Evolutionary conservation across 2,329 filamentous ascomycete species (phyloP).

Genomic region (Phialocephala subalpina): DNA sequence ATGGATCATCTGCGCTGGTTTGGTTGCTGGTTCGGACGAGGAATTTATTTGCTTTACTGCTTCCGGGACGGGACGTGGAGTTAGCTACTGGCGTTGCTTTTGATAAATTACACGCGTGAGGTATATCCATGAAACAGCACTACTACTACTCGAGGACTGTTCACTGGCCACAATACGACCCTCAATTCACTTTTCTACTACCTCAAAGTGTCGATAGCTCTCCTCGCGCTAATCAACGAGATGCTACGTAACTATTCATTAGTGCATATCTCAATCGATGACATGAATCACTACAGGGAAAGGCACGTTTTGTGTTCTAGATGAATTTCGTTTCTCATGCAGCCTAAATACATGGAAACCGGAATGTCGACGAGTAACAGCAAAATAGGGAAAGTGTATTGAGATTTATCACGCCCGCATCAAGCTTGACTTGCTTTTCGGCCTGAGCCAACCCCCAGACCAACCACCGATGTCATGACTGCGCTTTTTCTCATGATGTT

Average conservation of each 20-base stretch:
- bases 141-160: too few species aligned
- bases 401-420: conserved; percentile 36
- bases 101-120: too few species aligned
- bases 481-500: conserved; percentile 41
- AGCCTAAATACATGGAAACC: conserved; percentile 41
- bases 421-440: conserved; percentile 40
- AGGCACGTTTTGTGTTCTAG: conserved; percentile 29
- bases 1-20: neutral
- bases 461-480: conserved; percentile 31
- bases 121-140: too few species aligned
- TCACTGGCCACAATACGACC: too few species aligned
- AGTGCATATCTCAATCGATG: too few species aligned
- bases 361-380: conserved; percentile 37
- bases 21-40: neutral
- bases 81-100: too few species aligned
- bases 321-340: conserved; percentile 41
- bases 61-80: too few species aligned
- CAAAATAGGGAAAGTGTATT: conserved; percentile 32
- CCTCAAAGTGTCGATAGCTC: too few species aligned
- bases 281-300: neutral
- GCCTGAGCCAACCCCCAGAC: conserved; percentile 34
- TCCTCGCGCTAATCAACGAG: too few species aligned
- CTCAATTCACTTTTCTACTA: too few species aligned
- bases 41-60: neutral
- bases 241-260: too few species aligned